phyloP scores from a whole-genome alignment of 768 basidiomycete genomes.

The Phlegmacium glaucopus region DNA sequence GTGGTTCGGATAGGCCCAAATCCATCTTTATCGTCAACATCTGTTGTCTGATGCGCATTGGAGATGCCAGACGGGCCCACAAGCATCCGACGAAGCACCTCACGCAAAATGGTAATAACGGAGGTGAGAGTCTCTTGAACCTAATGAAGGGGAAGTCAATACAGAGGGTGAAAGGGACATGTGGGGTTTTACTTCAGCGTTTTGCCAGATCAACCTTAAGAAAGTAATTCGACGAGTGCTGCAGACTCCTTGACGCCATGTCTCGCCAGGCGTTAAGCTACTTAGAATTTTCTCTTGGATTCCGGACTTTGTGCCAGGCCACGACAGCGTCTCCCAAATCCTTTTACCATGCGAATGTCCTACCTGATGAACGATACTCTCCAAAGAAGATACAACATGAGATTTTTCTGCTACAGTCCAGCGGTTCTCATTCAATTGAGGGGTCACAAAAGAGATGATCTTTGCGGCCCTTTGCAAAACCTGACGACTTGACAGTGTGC shows the following conservation, averaged over 20 bases:
- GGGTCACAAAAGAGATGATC: slow-evolving; percentile 32
- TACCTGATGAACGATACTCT: slow-evolving; percentile 53
- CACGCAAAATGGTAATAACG: slow-evolving; percentile 30
- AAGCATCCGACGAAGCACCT: slow-evolving; percentile 37
- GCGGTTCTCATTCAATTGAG: slow-evolving; percentile 36
- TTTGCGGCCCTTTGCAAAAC: slow-evolving; percentile 65
- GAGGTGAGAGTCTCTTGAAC: slow-evolving; percentile 44
- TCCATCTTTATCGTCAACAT: slow-evolving; percentile 48
- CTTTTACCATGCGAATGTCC: slow-evolving; percentile 23
- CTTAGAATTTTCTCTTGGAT: slow-evolving; percentile 56
- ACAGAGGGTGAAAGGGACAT: background rate
- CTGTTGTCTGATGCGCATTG: slow-evolving; percentile 21
- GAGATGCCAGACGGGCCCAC: slow-evolving; percentile 20
- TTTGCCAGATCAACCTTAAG: slow-evolving; percentile 63
- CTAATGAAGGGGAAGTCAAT: slow-evolving; percentile 28
- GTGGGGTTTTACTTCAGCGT: slow-evolving; percentile 53
- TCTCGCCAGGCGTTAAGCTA: slow-evolving; percentile 23
- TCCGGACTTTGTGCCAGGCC: slow-evolving; percentile 48
- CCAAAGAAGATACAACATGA: slow-evolving; percentile 60
- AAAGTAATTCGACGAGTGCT: slow-evolving; percentile 35
- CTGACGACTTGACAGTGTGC: slow-evolving; percentile 53
- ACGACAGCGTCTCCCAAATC: slow-evolving; percentile 43
- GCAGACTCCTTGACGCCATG: slow-evolving; percentile 5
- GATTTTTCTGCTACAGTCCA: slow-evolving; percentile 67
- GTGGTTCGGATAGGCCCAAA: slow-evolving; percentile 52